These are phyloP conservation scores for Phytophthora palmivora DNA, from an alignment of 352 stramenopile genomes.

Conservation along the genomic window DNA sequence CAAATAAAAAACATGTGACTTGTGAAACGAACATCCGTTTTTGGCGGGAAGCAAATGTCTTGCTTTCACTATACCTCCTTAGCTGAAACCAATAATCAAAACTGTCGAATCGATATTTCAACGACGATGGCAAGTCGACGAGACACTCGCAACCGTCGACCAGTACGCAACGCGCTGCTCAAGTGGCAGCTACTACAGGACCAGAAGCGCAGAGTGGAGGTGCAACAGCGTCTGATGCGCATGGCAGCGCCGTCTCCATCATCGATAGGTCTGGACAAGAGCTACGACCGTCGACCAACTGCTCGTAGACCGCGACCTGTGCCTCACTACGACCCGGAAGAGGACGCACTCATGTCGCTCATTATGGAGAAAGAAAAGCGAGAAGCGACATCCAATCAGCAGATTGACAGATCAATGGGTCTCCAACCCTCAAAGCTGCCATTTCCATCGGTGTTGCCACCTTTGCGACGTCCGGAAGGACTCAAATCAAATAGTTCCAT, in stretches of 20 bases:
- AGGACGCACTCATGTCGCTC: constrained; percentile 53
- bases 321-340: constrained; percentile 31
- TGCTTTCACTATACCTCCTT: constrained; percentile 25
- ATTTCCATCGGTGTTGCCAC: constrained; percentile 15
- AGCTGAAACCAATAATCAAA: constrained; percentile 23
- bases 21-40: constrained; percentile 3
- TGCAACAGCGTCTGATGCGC: constrained; percentile 30
- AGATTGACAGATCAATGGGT: constrained; percentile 2
- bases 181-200: constrained; percentile 43
- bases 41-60: constrained; percentile 27
- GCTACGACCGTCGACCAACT: constrained; percentile 7
- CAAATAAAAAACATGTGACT: too few relatives aligned
- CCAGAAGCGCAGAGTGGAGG: constrained; percentile 22
- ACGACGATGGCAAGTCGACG: constrained; percentile 27
- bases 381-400: constrained; percentile 29
- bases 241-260: constrained; percentile 22
- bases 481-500: constrained; percentile 15
- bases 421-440: constrained; percentile 15
- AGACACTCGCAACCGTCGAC: constrained; percentile 20
- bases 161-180: constrained; percentile 38
- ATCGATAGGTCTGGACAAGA: constrained; percentile 10
- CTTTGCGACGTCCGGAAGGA: constrained; percentile 13
- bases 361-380: constrained; percentile 43
- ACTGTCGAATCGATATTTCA: constrained; percentile 18
- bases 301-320: constrained; percentile 12